Conservation (phyloP, 129 eudicot species). For the Arctium minus region DNA sequence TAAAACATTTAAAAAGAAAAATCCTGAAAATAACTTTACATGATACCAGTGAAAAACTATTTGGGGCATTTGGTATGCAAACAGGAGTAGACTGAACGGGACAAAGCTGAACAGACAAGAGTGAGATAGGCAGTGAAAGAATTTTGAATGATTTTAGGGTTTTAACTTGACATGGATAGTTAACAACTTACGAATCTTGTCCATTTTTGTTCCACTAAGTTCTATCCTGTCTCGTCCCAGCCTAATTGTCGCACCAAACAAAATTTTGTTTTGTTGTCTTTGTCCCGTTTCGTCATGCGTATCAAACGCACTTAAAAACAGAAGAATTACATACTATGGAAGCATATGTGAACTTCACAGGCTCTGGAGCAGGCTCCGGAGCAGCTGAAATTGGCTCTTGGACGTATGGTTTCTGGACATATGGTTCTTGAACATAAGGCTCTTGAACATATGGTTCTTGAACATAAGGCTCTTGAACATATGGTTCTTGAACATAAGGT, state of each 20-base stretch:
- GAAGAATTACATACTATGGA: slow-evolving; percentile 57
- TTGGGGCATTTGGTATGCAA: background rate
- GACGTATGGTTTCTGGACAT: background rate
- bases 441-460: slow-evolving; percentile 22
- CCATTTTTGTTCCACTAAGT: background rate
- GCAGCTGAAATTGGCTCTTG: slow-evolving; percentile 20
- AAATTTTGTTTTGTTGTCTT: background rate
- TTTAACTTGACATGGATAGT: background rate
- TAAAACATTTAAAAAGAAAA: background rate
- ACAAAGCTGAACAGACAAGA: background rate
- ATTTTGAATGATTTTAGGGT: background rate
- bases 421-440: slow-evolving; percentile 23
- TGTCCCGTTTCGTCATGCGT: background rate
- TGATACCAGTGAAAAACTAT: background rate
- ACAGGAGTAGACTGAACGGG: background rate
- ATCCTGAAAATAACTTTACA: background rate
- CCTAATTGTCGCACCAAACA: background rate
- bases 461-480: slow-evolving; percentile 27
- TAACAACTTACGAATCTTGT: background rate
- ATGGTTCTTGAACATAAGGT: slow-evolving; percentile 19
- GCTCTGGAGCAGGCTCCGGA: slow-evolving; percentile 62
- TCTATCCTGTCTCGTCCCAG: background rate
- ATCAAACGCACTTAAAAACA: background rate
- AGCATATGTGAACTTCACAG: slow-evolving; percentile 68
- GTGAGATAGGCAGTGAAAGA: background rate